Base-by-base conservation (phyloP, 805 yeast species). In the Yarrowia bubula region DNA sequence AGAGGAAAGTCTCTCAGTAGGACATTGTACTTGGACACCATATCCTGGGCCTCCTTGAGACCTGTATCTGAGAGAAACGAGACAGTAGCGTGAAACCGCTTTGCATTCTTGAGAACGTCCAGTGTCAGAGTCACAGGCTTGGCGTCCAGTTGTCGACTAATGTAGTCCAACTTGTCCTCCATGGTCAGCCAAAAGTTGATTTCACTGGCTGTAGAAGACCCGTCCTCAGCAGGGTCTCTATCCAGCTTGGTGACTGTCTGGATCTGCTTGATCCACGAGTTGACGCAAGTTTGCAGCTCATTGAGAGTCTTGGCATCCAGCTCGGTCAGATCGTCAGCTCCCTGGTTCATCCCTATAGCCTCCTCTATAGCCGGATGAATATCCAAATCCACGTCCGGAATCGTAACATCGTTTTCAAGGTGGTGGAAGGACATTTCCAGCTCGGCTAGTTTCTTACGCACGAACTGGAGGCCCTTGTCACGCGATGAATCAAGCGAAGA, bases 21-120 rank as follows among this genome's bases (percentile, higher is more conserved):
- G 8, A 83, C 82, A 68, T 86, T 86, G 71, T 86, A 86, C n/a
- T 80, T 78, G 11, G 78, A 76, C 0, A 91, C 83, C 22, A 75
- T 75, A 4, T 77, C 76, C 11, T 84, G 67, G 14, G 88, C 84
- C 32, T 84, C 86, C n/a, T 71, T 68, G 18, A 93, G 75, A 0
- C 90, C 90, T 1, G 88, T 85, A 70, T 90, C 96, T 6, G 90
- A 83, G 38, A 83, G 77, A 70, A 89, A 87, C 39, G 88, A 81
- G n/a, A 85, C 83, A 0, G 92, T 86, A 0, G 90, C 86, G 72
- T 89, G 96, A 71, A 86, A 89, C 68, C 98, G 79, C 69, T 89
- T 92, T 2, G 92, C 91, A 14, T 81, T 76, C 66, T 84, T 83
- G 65, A 92, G 77, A 0, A 89, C 77, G 1, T 82, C 84, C 13